These are phyloP conservation scores for Solanum paucissectum DNA, from an alignment of 257 asterid species.

Conservation along the genomic window DNA sequence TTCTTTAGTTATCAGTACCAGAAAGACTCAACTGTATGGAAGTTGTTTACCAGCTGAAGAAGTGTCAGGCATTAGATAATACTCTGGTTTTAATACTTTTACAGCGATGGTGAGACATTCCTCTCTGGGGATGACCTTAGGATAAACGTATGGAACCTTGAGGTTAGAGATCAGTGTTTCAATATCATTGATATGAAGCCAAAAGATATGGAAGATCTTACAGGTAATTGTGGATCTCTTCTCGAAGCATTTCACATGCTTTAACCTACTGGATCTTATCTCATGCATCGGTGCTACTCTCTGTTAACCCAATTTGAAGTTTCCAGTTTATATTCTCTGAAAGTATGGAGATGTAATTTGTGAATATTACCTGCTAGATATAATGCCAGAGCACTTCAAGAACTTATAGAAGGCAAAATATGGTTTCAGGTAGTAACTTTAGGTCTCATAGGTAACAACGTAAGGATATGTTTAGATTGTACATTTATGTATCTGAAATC, in stretches of 20 bases:
- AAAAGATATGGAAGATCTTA: slow-evolving; percentile 79
- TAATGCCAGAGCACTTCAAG: neutral
- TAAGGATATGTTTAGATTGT: neutral
- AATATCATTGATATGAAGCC: slow-evolving; percentile 88
- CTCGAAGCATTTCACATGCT: neutral
- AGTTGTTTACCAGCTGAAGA: neutral
- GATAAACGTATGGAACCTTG: slow-evolving; percentile 80
- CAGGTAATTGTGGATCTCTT: slow-evolving; percentile 30
- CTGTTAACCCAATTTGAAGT: neutral
- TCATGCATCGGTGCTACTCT: neutral
- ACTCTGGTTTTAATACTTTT: neutral
- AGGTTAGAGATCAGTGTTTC: slow-evolving; percentile 77
- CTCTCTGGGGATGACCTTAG: slow-evolving; percentile 86
- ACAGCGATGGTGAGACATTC: slow-evolving; percentile 80
- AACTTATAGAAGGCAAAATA: neutral
- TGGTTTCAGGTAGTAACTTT: neutral
- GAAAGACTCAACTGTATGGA: neutral
- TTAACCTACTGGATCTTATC: neutral
- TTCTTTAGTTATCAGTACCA: neutral
- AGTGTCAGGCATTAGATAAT: neutral
- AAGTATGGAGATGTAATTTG: neutral
- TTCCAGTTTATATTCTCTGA: neutral
- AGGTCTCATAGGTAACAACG: neutral
- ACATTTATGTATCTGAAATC: neutral
- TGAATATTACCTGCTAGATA: neutral